Evolutionary conservation across 2,329 filamentous ascomycete genomes (phyloP).

Genomic region (Pestalotiopsis sp.): DNA sequence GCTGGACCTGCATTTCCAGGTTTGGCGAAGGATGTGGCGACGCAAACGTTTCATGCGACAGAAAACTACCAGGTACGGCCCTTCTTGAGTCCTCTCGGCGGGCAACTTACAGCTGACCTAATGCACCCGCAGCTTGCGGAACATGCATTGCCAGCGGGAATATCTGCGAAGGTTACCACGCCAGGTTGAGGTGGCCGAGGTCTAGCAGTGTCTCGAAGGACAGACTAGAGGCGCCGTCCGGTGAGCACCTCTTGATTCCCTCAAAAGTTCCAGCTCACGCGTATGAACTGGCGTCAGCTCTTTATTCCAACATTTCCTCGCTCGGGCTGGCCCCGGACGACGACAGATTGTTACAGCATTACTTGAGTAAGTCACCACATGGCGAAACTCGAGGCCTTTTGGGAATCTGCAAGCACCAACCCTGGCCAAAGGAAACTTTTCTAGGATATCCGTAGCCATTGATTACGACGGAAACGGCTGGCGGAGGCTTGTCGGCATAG

Average conservation of each 20-base stretch:
- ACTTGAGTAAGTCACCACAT: not conserved
- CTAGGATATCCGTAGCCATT: slow-evolving; percentile 3
- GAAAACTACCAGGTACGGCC: not conserved
- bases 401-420: not conserved
- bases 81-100: not conserved
- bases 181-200: not conserved
- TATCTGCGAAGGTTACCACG: slow-evolving; percentile 8
- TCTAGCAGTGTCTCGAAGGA: not conserved
- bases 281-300: not conserved
- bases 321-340: slow-evolving; percentile 8
- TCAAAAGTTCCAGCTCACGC: not conserved
- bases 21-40: not conserved
- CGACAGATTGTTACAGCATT: slow-evolving; percentile 4
- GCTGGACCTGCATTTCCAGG: slow-evolving; percentile 8
- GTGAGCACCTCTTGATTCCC: not conserved
- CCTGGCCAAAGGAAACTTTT: not conserved
- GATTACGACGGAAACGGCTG: slow-evolving; percentile 11
- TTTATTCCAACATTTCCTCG: not conserved
- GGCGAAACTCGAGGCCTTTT: not conserved
- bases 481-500: not conserved
- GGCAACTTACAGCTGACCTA: not conserved
- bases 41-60: not conserved
- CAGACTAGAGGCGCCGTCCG: not conserved
- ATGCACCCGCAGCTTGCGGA: not conserved
- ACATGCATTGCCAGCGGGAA: not conserved